phyloP scores from a whole-genome alignment of 805 yeast species.

The Diddensiella transvaalensis region DNA sequence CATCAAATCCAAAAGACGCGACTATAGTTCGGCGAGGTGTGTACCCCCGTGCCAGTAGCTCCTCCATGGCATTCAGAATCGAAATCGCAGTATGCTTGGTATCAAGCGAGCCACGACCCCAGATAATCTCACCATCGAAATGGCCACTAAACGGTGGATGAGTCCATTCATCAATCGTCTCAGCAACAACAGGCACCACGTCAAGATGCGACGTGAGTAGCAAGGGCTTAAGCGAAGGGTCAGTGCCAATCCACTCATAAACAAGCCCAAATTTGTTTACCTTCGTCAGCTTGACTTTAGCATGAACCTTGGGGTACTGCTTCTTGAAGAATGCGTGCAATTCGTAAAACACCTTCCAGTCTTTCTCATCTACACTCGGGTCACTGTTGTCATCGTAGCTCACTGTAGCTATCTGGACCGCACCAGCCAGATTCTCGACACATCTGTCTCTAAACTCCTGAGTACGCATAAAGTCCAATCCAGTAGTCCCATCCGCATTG shows the following conservation, averaged over 20 bases:
- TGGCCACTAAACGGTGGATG: conserved; percentile 64
- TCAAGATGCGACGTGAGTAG: conserved; percentile 76
- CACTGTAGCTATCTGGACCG: conserved; percentile 63
- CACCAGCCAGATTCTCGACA: conserved; percentile 40
- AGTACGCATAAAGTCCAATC: conserved; percentile 7
- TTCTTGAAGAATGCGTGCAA: conserved; percentile 51
- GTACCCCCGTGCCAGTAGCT: conserved; percentile 47
- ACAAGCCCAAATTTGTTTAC: conserved; percentile 62
- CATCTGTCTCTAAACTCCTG: conserved; percentile 9
- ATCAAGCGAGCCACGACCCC: conserved; percentile 78
- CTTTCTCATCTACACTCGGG: conserved; percentile 41
- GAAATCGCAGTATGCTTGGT: conserved; percentile 67
- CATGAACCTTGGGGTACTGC: conserved; percentile 52
- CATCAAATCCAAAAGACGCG: conserved; percentile 73
- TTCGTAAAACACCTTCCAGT: conserved; percentile 43
- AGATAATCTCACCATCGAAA: conserved; percentile 61
- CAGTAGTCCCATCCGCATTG: neutral
- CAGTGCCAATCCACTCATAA: conserved; percentile 58
- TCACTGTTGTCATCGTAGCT: conserved; percentile 49
- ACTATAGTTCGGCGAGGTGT: conserved; percentile 58
- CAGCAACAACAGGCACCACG: conserved; percentile 69
- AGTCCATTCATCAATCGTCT: conserved; percentile 55
- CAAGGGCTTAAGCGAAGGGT: conserved; percentile 52
- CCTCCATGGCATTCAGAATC: conserved; percentile 60
- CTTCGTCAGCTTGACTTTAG: conserved; percentile 46